Evolutionary conservation across 108 stramenopile species (phyloP).

Genomic region (Mediolabrus comicus): DNA sequence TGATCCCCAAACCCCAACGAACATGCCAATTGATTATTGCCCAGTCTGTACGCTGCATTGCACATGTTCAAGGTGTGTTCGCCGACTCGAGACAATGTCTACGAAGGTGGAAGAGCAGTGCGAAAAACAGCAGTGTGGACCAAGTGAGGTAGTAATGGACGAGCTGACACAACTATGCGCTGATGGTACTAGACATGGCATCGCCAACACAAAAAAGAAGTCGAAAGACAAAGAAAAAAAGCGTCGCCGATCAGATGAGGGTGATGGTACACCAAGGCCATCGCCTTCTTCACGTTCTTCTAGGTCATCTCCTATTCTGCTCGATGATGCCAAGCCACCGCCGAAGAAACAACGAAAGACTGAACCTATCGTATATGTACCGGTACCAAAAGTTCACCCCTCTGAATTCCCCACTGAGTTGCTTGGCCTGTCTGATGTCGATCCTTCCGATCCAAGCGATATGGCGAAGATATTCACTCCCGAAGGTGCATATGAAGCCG

Average conservation of each 20-base stretch:
- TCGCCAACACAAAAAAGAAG: not conserved
- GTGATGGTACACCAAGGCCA: not conserved
- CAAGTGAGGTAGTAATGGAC: conserved; percentile 6
- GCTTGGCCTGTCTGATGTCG: conserved; percentile 44
- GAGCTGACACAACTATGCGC: conserved; percentile 15
- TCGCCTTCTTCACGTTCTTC: conserved; percentile 9
- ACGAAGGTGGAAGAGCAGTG: conserved; percentile 12
- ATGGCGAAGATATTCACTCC: conserved; percentile 54
- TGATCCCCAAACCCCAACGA: conserved; percentile 25
- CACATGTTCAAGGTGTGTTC: conserved; percentile 39
- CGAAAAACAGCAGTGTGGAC: conserved; percentile 21
- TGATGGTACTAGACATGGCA: conserved; percentile 1
- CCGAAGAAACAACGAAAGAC: conserved; percentile 26
- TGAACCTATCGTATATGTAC: not conserved
- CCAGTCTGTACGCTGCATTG: conserved; percentile 42
- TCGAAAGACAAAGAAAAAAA: not conserved
- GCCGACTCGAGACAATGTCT: conserved; percentile 21
- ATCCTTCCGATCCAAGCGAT: conserved; percentile 55
- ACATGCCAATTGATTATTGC: conserved; percentile 32
- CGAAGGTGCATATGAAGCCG: conserved; percentile 19
- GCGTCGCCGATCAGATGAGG: not conserved
- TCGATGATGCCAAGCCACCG: not conserved
- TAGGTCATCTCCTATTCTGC: conserved; percentile 16
- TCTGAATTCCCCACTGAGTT: conserved; percentile 70
- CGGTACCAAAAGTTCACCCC: conserved; percentile 59